phyloP scores from a whole-genome alignment of 352 stramenopile genomes.

The Pythium rishiriense region DNA sequence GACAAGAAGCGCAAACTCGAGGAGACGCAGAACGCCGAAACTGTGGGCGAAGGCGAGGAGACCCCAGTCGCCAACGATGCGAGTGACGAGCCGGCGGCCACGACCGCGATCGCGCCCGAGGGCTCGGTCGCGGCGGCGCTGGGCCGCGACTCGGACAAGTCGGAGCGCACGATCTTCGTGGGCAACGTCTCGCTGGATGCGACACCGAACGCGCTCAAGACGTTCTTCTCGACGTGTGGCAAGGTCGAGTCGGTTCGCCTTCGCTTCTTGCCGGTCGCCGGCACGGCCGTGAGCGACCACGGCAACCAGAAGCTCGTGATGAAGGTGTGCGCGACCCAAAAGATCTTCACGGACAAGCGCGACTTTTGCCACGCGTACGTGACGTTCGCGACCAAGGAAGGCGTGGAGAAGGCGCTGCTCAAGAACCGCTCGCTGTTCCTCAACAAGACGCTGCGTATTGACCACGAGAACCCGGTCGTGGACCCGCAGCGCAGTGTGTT shows the following conservation, averaged over 20 bases:
- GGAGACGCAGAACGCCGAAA: constrained; percentile 5
- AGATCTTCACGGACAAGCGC: constrained; percentile 80
- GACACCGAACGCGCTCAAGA: constrained; percentile 77
- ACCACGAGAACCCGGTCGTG: constrained; percentile 57
- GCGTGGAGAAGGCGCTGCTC: constrained; percentile 63
- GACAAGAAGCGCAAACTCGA: constrained; percentile 33
- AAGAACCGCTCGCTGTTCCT: constrained; percentile 72
- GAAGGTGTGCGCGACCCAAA: constrained; percentile 91
- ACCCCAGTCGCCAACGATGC: neutral
- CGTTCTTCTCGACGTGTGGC: constrained; percentile 82
- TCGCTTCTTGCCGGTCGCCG: constrained; percentile 84
- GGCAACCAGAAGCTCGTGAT: constrained; percentile 92
- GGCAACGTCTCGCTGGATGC: constrained; percentile 90
- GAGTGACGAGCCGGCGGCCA: neutral
- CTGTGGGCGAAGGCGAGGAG: constrained; percentile 8
- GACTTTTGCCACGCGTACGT: constrained; percentile 93
- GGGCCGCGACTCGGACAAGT: constrained; percentile 34
- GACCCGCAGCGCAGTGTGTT: constrained; percentile 89
- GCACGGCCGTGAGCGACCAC: constrained; percentile 77
- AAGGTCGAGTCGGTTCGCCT: constrained; percentile 86
- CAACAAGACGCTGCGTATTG: constrained; percentile 65
- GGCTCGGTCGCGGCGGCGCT: constrained; percentile 16
- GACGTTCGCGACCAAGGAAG: constrained; percentile 65
- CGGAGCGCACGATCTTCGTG: constrained; percentile 88
- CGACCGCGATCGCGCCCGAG: neutral